These are phyloP conservation scores for Lactarius vividus DNA, from an alignment of 768 basidiomycete species.

Conservation along the genomic window DNA sequence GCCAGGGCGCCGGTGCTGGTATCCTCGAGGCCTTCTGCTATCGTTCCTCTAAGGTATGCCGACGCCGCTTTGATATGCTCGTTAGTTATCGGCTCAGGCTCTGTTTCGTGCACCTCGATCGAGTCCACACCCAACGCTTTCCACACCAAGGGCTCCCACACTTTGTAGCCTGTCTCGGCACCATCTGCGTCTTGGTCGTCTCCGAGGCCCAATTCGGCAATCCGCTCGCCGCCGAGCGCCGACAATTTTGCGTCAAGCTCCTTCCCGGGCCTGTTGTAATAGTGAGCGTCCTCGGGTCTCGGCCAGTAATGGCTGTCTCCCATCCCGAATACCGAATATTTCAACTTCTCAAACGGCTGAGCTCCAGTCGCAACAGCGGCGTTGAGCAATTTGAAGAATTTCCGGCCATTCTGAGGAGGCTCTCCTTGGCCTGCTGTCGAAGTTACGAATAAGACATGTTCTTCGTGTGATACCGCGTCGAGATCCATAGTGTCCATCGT, in stretches of 20 bases:
- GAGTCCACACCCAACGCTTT: constrained; percentile 90
- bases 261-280: constrained; percentile 96
- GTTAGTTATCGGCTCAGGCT: constrained; percentile 97
- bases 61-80: constrained; percentile 99
- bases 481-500: constrained; percentile 81
- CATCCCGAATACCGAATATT: constrained; percentile 87
- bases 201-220: constrained; percentile 77
- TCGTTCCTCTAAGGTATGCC: constrained; percentile 91
- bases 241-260: constrained; percentile 82
- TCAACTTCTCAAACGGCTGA: constrained; percentile 58
- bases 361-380: constrained; percentile 59
- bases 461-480: constrained; percentile 61
- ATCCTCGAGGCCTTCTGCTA: constrained; percentile 87
- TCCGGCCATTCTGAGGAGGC: constrained; percentile 93
- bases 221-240: constrained; percentile 73
- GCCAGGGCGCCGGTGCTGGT: constrained; percentile 87
- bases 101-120: constrained; percentile 84
- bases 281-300: constrained; percentile 91
- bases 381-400: constrained; percentile 82
- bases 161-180: constrained; percentile 90
- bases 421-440: constrained; percentile 97
- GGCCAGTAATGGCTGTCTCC: constrained; percentile 99
- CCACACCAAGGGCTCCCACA: constrained; percentile 95
- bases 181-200: constrained; percentile 99
- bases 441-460: constrained; percentile 80